A percentile compares a stretch with the other conserved stretches of the same genome.
Evolutionary conservation across 129 eudicot genomes (phyloP).

Genomic region (Ambrosia trifida): DNA sequence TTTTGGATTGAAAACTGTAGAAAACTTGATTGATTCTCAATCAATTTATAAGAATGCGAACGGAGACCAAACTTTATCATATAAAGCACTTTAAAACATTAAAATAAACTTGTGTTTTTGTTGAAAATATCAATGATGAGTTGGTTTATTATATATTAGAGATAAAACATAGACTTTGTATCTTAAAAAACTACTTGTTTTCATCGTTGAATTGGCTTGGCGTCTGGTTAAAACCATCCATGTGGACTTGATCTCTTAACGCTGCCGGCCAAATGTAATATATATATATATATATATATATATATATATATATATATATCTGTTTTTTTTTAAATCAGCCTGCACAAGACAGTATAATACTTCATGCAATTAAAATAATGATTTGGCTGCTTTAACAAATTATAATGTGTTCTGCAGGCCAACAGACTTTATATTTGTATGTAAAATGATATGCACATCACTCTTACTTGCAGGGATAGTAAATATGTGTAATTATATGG

Average conservation of each 20-base stretch:
- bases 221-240: constrained; percentile 11
- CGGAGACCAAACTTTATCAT: constrained; percentile 5
- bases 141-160: constrained; percentile 1
- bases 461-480: too few species aligned
- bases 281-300: constrained; percentile 8
- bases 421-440: not conserved
- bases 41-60: not conserved
- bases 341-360: constrained; percentile 23
- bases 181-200: constrained; percentile 7
- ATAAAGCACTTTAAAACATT: constrained; percentile 26
- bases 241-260: not conserved
- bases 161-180: constrained; percentile 11
- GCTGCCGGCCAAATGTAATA: constrained; percentile 29
- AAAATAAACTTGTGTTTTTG: constrained; percentile 10
- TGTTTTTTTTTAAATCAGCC: constrained; percentile 25
- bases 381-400: not conserved
- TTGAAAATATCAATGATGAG: constrained; percentile 34
- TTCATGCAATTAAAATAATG: not conserved
- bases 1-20: not conserved
- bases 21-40: constrained; percentile 17
- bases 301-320: constrained; percentile 9
- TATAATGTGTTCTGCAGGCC: constrained; percentile 18
- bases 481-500: not conserved
- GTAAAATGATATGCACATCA: too few species aligned
- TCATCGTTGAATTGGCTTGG: constrained; percentile 12